phyloP scores from a whole-genome alignment of 257 asterid species.

The Fraxinus anomala region DNA sequence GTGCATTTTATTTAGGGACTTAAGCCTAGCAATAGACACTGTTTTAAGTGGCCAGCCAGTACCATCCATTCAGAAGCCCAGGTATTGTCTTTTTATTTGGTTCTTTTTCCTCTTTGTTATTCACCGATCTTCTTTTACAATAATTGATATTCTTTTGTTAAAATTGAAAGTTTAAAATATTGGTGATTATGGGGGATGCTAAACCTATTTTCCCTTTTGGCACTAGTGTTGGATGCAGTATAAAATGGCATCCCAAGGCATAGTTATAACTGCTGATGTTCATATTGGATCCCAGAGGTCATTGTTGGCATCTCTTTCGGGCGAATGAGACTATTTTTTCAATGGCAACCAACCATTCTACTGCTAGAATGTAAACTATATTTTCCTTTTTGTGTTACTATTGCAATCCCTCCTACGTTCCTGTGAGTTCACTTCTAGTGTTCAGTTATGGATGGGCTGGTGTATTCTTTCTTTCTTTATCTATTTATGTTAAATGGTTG shows the following conservation, averaged over 20 bases:
- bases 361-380: conserved; percentile 6
- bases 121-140: conserved; percentile 5
- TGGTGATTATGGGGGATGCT: conserved; percentile 13
- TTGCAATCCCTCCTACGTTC: conserved; percentile 7
- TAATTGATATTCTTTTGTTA: not conserved
- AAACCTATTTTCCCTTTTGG: conserved; percentile 19
- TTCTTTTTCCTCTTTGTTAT: conserved; percentile 1
- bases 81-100: conserved; percentile 40
- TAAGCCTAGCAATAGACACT: conserved; percentile 79
- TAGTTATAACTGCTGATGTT: conserved; percentile 34
- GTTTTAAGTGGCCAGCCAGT: conserved; percentile 81
- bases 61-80: conserved; percentile 66
- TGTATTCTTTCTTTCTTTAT: conserved; percentile 1
- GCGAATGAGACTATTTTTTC: conserved; percentile 18
- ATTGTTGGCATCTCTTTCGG: conserved; percentile 18
- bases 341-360: conserved; percentile 19
- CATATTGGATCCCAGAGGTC: conserved; percentile 29
- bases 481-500: conserved; percentile 4
- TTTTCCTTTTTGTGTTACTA: not conserved
- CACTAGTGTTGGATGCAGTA: conserved; percentile 84
- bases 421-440: conserved; percentile 19
- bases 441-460: conserved; percentile 8
- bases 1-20: conserved; percentile 53
- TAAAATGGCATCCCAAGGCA: conserved; percentile 77
- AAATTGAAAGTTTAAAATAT: conserved; percentile 2